Conservation (phyloP, 306 rosid species). For the Dryas alaskensis region DNA sequence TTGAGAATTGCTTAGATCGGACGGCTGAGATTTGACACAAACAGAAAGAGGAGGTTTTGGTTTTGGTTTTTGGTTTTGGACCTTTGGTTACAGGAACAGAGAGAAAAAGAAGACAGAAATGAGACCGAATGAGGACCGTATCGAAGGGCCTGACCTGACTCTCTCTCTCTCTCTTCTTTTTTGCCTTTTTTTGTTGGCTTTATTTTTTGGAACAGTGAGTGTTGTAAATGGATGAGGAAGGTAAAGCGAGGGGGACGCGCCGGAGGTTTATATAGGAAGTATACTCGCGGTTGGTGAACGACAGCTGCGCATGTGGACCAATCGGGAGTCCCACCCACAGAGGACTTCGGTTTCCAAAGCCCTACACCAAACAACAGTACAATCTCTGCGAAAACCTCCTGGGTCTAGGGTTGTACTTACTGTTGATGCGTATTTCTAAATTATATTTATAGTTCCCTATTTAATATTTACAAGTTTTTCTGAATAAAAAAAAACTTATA, state of each 20-base stretch:
- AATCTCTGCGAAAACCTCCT: background rate
- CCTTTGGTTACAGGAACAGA: slow-evolving; percentile 26
- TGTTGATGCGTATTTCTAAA: too few relatives aligned
- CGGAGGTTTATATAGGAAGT: background rate
- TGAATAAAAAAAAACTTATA: too few relatives aligned
- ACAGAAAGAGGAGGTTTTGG: slow-evolving; percentile 22
- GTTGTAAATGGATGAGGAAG: background rate
- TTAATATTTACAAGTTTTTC: too few relatives aligned
- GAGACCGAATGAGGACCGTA: slow-evolving; percentile 61
- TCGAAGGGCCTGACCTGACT: slow-evolving; percentile 39
- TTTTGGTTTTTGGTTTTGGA: background rate
- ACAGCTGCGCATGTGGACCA: slow-evolving; percentile 14
- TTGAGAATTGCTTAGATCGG: slow-evolving; percentile 43
- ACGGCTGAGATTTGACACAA: slow-evolving; percentile 49
- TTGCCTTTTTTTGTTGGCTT: too few relatives aligned
- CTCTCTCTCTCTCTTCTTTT: background rate
- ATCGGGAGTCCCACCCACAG: background rate
- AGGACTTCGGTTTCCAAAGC: background rate
- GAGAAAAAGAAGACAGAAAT: slow-evolving; percentile 36
- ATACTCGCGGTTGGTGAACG: background rate
- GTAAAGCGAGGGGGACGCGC: background rate
- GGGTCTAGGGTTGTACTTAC: background rate
- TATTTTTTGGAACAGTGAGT: background rate
- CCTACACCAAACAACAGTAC: background rate
- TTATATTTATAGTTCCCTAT: too few relatives aligned